Base-by-base conservation (phyloP, 371 early-diverging fungal genomes). In the Choanephora cucurbitarum region DNA sequence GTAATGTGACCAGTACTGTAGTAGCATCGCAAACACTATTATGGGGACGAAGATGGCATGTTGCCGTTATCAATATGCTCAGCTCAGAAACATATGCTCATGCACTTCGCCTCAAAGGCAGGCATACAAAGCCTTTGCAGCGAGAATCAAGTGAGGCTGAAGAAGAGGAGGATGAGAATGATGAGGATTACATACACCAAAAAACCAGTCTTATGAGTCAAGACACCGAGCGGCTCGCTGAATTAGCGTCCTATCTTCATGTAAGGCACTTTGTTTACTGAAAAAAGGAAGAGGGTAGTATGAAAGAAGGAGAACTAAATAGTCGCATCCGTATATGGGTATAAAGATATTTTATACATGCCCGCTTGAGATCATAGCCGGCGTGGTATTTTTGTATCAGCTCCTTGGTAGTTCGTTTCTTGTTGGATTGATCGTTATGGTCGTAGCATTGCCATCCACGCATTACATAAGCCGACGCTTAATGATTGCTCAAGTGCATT, bases 151-250 rank as follows among this genome's bases (percentile, higher is more conserved):
- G 19, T 17, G 48, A 23, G 5, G 19, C 24, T 3, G 39, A 48
- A 37, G 50, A 54, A 2, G 50, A 56, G n/a, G 55, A 55, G 5
- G 53, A 50, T 22, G 24, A 59, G 21, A 57, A 62, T 1, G 44
- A 60, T 15, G 64, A 68, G 8, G 48, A 65, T 32, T 52, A 66
- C 1, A 89, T 88, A 23, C 79, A 85, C 40, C 73, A 92, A 49
- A 57, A 91, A 22, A 64, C 72, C 39, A 94, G 86, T 66, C 63
- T 96, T 54, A 85, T 94, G 67, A 87, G 91, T 10, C 85, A 91
- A 3, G 97, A 96, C 60, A 73, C 86, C 5, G 83, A 85, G 41
- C 80, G 93, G 41, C 67, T 95, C 13, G 81, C 84, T 13, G 83
- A 80, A 51, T 19, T 84, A 13, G 79, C 70, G 1, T 79, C 82